Conservation (phyloP, 2,329 filamentous ascomycete genomes). For the Colletotrichum destructivum region DNA sequence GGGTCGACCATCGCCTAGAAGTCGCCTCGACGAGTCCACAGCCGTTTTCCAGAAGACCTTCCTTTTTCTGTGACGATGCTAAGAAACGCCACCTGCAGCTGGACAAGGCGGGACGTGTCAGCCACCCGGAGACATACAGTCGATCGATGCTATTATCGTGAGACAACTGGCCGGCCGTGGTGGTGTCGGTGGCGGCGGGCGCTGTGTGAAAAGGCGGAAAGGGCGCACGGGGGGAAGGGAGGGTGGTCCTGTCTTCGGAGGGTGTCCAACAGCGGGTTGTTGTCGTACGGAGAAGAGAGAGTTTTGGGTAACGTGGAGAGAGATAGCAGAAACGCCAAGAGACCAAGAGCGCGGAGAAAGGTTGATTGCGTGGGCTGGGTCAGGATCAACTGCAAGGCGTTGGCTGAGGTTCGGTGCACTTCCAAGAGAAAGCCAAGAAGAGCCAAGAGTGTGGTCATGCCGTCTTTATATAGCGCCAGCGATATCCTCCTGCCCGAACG, state of each 20-base stretch:
- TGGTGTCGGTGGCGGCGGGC: background rate
- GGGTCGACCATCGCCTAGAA: background rate
- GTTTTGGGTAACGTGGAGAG: slow-evolving; percentile 14
- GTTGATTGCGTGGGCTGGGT: slow-evolving; percentile 1
- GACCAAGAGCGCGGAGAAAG: slow-evolving; percentile 17
- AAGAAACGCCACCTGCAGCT: slow-evolving; percentile 21
- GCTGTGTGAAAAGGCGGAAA: background rate
- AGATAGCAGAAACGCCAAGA: slow-evolving; percentile 35
- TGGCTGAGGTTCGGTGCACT: slow-evolving; percentile 22
- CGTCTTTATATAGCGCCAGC: slow-evolving; percentile 32
- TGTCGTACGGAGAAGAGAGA: background rate
- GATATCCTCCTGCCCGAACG: slow-evolving; percentile 38
- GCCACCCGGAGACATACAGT: background rate
- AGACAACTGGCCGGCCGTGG: background rate
- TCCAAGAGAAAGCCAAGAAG: slow-evolving; percentile 40
- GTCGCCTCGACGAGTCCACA: background rate
- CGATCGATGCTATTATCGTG: slow-evolving; percentile 9
- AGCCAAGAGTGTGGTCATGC: slow-evolving; percentile 38
- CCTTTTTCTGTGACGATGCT: slow-evolving; percentile 13
- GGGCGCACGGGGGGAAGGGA: background rate
- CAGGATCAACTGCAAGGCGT: slow-evolving; percentile 4
- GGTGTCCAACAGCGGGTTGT: no score
- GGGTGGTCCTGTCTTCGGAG: no score
- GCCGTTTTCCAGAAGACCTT: slow-evolving; percentile 20
- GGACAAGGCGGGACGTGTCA: slow-evolving; percentile 17